phyloP scores from a whole-genome alignment of 768 basidiomycete genomes.

The Boletus rufocinnamomeus region DNA sequence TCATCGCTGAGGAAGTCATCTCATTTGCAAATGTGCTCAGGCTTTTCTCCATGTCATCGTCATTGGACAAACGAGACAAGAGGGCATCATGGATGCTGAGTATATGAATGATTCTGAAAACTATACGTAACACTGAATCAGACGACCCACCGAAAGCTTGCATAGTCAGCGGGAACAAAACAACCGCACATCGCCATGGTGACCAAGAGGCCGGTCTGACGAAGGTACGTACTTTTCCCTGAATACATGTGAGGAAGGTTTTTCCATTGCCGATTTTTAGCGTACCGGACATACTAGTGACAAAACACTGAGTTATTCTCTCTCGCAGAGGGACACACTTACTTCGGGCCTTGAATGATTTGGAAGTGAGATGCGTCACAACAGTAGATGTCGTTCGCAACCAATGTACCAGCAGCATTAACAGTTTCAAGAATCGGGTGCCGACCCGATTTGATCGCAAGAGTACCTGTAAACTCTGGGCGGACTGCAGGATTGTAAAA shows the following conservation, averaged over 20 bases:
- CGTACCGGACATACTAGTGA: conserved; percentile 59
- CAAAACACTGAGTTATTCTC: background rate
- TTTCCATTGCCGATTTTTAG: background rate
- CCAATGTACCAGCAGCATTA: conserved; percentile 64
- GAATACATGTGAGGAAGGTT: background rate
- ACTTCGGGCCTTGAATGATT: conserved; percentile 91
- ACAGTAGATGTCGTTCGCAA: conserved; percentile 91
- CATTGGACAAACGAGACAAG: conserved; percentile 87
- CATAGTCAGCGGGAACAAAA: conserved; percentile 93
- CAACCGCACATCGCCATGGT: conserved; percentile 90
- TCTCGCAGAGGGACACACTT: conserved; percentile 25
- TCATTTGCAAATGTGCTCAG: conserved; percentile 95
- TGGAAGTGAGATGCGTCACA: conserved; percentile 85
- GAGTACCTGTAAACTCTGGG: conserved; percentile 87
- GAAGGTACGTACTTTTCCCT: conserved; percentile 94
- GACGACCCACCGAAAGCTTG: conserved; percentile 68
- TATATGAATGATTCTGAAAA: background rate
- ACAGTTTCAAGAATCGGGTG: conserved; percentile 86
- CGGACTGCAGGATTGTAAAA: conserved; percentile 53
- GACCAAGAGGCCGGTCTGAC: conserved; percentile 80
- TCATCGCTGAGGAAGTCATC: conserved; percentile 92
- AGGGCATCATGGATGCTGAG: conserved; percentile 78
- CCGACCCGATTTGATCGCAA: conserved; percentile 86
- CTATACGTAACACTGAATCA: background rate
- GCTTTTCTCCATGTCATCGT: conserved; percentile 87